Base-by-base conservation (phyloP, 139 green algal genomes). In the Chlamydomonas applanata region DNA sequence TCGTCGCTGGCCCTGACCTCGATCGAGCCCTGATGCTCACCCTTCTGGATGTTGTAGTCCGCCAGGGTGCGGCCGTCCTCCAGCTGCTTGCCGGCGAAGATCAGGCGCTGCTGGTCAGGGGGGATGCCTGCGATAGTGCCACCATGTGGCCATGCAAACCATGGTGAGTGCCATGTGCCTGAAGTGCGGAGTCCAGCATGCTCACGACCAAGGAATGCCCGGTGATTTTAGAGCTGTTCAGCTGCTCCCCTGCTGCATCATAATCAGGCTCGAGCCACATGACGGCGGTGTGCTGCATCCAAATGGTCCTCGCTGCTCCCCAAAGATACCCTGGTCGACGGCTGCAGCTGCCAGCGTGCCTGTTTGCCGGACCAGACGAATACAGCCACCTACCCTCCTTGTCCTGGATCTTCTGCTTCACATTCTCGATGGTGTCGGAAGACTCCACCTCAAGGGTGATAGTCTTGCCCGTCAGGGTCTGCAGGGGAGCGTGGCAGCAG, bases 31-130 rank as follows among this genome's bases (percentile, higher is more conserved):
- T 62, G 22, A 20, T 29, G 22, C 16, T 33, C 54, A 62, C 11
- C 65, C 40, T 72, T 72, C 65, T 72, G 65, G 40, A 72, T 72
- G 65, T 72, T 98, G 94, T 98, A 98, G 84, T 98, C 94, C 3
- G 94, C 92, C 69, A 98, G 88, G 20, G 94, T 98, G 80, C 94
- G 90, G 34, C 94, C 94, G 71, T 98, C 94, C 87, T 98, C 94
- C 75, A 98, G 91, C 90, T 98, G 94, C 89, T 98, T 98, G 83
- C 94, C 94, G 25, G 94, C 94, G 73, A 98, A 98, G 78, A 98
- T 98, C 57, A 98, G 86, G 56, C 94, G 90, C 90, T 98, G 94
- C 91, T 98, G 94, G 88, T 98, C 94, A 40, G 94, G 94, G 13
- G 94, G 94, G 73, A 98, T 97, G 65, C 92, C 92, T 92, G 80